Conservation (phyloP, 78 protist species). For the Dictyostelium brefeldianum region DNA sequence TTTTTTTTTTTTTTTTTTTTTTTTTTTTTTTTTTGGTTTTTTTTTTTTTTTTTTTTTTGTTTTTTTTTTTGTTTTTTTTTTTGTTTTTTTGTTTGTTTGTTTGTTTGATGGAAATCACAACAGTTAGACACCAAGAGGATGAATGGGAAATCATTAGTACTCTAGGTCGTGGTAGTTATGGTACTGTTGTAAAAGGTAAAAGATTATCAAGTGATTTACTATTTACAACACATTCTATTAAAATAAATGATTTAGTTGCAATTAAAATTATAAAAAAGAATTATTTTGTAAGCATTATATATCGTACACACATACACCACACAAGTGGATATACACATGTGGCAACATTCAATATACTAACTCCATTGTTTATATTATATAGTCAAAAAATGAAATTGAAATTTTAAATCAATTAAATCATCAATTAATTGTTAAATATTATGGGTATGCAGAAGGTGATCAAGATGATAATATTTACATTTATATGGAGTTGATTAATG, state of each 20-base stretch:
- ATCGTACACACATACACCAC: neutral
- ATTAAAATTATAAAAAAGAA: neutral
- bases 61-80: neutral
- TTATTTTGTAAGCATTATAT: neutral
- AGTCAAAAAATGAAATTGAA: neutral
- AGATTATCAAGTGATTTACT: neutral
- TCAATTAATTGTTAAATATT: neutral
- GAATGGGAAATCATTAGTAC: too few relatives aligned
- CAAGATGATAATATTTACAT: neutral
- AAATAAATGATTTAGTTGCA: neutral
- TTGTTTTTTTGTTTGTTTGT: neutral
- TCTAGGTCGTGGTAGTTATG: neutral
- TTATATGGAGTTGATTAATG: constrained; percentile 13
- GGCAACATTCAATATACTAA: too few relatives aligned
- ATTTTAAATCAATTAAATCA: neutral
- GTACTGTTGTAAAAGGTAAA: neutral
- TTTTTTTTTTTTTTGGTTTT: neutral
- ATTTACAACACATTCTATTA: neutral
- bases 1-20: too few relatives aligned
- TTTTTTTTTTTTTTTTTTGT: neutral
- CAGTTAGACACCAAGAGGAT: neutral
- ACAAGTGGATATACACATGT: too few relatives aligned
- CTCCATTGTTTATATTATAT: neutral
- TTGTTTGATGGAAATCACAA: neutral
- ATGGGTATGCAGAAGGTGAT: neutral